These are phyloP conservation scores for Scedosporium aurantiacum DNA, from an alignment of 2,329 filamentous ascomycete species.

Conservation along the genomic window DNA sequence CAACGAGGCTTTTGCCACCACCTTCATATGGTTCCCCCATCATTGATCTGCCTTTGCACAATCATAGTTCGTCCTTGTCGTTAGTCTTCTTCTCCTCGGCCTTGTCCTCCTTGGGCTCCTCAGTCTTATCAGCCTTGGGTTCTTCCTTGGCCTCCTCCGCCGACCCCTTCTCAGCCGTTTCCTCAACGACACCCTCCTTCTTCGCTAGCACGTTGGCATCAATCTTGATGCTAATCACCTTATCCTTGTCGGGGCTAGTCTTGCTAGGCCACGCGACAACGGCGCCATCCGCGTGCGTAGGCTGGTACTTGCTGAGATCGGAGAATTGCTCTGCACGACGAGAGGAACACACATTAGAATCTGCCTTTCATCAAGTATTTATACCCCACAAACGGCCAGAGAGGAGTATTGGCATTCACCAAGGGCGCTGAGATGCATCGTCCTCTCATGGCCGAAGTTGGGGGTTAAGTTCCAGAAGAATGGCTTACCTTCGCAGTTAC, in stretches of 20 bases:
- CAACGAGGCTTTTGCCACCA: background rate
- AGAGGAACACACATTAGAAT: background rate
- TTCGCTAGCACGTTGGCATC: conserved; percentile 22
- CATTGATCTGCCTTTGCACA: background rate
- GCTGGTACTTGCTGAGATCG: conserved; percentile 19
- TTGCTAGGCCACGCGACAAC: conserved; percentile 21
- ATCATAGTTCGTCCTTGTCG: conserved; percentile 17
- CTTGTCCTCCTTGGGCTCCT: background rate
- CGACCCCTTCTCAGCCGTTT: conserved; percentile 4
- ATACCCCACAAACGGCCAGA: too few relatives aligned
- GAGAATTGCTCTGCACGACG: conserved; percentile 14
- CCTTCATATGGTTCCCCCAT: background rate
- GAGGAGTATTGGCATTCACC: too few relatives aligned
- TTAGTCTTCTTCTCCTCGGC: conserved; percentile 7
- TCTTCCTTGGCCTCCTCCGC: background rate
- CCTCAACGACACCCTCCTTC: conserved; percentile 10
- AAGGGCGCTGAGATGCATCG: background rate
- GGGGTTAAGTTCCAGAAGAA: background rate
- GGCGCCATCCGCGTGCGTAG: conserved; percentile 14
- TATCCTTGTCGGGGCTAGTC: conserved; percentile 17
- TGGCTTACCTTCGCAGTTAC: conserved; percentile 29
- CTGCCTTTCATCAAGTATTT: background rate
- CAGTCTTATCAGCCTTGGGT: background rate
- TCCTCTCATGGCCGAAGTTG: background rate
- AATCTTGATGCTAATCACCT: conserved; percentile 24